Evolutionary conservation across 352 stramenopile genomes (phyloP).

Genomic region (Hyaloperonospora brassicae): DNA sequence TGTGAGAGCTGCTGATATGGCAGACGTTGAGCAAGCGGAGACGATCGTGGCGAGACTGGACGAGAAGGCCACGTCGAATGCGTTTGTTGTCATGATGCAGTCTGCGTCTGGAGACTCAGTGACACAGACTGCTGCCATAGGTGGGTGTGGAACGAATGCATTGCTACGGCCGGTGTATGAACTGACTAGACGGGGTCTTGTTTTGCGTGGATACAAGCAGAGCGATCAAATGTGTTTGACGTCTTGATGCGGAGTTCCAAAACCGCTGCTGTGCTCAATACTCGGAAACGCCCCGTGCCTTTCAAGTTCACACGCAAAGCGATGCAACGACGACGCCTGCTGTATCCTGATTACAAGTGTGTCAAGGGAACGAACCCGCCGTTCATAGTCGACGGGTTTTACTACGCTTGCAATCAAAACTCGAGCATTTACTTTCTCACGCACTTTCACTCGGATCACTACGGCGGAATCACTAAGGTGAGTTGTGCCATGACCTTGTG

Average conservation of each 20-base stretch:
- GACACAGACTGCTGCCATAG: conserved; percentile 6
- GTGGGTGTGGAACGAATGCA: conserved; percentile 2
- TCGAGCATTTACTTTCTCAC: conserved; percentile 93
- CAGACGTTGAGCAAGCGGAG: conserved; percentile 22
- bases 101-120: conserved; percentile 20
- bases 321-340: conserved; percentile 14
- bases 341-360: conserved; percentile 74
- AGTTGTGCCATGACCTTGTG: conserved; percentile 1
- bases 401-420: conserved; percentile 63
- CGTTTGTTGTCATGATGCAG: conserved; percentile 54
- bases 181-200: conserved; percentile 1
- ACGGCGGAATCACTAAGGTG: conserved; percentile 84
- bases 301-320: conserved; percentile 27
- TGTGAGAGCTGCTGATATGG: conserved; percentile 44
- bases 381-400: conserved; percentile 86
- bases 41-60: conserved; percentile 15
- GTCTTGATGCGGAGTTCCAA: conserved; percentile 75
- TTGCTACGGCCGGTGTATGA: conserved; percentile 1
- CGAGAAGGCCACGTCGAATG: conserved; percentile 22
- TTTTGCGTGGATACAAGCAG: conserved; percentile 9
- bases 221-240: conserved; percentile 65
- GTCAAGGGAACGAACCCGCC: conserved; percentile 64
- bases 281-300: conserved; percentile 21
- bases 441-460: conserved; percentile 97
- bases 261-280: conserved; percentile 41